Base-by-base conservation (phyloP, 257 asterid species). In the Solanum chiquidenum region DNA sequence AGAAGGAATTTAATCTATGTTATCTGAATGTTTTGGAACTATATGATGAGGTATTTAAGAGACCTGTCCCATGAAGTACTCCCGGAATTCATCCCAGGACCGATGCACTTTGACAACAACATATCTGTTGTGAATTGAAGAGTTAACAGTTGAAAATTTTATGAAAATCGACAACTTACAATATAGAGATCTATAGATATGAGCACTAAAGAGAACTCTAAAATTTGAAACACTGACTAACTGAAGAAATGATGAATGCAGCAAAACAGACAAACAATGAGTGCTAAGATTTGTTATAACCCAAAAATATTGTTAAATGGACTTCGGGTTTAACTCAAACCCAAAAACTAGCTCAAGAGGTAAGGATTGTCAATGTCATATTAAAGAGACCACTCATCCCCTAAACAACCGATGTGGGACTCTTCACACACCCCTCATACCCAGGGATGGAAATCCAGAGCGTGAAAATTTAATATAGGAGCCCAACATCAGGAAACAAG, bases 21-120 rank as follows among this genome's bases (percentile, higher is more conserved):
- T 44, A 49, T 80, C 69, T 9, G 11, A 80, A 18, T 46, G 29
- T 29, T 79, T 80, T 29, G 42, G 13, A 27, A 12, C 2, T 29
- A 73, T 25, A 29, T 73, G 75, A 69, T 87, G 86, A 49, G 89
- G 86, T 72, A 62, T 64, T 31, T 33, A 71, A 86, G 87, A 52
- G 66, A 97, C 98, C 99, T 95, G 99, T 90, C 89, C 90, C 58
- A 68, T 90, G 94, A 95, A 95, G 93, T 95, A 95, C 37, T 94
- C 96, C 73, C 93, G 94, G 89, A 96, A 97, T 68, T 97, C 98
- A 76, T 94, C 92, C 99, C 99, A 97, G 7, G 98, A 96, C 86
- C 86, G 84, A 88, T 96, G 99, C 90, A 94, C 94, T 93, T 95
- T 95, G 38, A 97, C 98, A 37, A 97, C 98, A 7, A 97, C 99